Evolutionary conservation across 331 rosid genomes (phyloP).

Genomic region (Malus hybrid): DNA sequence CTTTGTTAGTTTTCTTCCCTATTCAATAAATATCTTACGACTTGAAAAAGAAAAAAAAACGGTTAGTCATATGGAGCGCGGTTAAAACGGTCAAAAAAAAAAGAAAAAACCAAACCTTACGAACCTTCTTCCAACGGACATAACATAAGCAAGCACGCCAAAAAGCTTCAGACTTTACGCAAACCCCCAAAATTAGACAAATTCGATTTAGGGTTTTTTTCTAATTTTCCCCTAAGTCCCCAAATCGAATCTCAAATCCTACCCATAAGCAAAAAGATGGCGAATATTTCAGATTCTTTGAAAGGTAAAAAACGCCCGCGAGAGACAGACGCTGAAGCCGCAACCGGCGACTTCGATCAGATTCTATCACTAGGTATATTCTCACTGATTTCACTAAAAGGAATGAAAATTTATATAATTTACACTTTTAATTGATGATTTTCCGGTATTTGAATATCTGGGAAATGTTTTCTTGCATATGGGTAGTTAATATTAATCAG

Average conservation of each 20-base stretch:
- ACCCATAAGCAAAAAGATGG: conserved; percentile 23
- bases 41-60: too few relatives aligned
- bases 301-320: conserved; percentile 65
- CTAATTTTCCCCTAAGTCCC: neutral
- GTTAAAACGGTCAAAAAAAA: neutral
- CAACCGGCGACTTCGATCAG: conserved; percentile 25
- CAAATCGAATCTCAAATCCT: conserved; percentile 1
- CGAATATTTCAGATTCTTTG: conserved; percentile 36
- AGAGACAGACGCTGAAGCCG: conserved; percentile 25
- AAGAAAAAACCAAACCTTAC: neutral
- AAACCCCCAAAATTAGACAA: neutral
- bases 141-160: neutral
- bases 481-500: neutral
- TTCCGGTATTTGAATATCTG: neutral
- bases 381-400: neutral
- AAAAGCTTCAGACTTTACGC: neutral
- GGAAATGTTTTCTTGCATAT: neutral
- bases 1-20: too few relatives aligned
- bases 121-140: neutral
- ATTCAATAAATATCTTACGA: too few relatives aligned
- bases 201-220: neutral
- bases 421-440: neutral
- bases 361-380: conserved; percentile 44
- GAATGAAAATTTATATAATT: neutral
- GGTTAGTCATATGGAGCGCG: neutral